A percentile compares a stretch with the other conserved stretches of the same genome.
phyloP scores from a whole-genome alignment of 202 grass and related monocot species.

The Carex sylvatica region DNA sequence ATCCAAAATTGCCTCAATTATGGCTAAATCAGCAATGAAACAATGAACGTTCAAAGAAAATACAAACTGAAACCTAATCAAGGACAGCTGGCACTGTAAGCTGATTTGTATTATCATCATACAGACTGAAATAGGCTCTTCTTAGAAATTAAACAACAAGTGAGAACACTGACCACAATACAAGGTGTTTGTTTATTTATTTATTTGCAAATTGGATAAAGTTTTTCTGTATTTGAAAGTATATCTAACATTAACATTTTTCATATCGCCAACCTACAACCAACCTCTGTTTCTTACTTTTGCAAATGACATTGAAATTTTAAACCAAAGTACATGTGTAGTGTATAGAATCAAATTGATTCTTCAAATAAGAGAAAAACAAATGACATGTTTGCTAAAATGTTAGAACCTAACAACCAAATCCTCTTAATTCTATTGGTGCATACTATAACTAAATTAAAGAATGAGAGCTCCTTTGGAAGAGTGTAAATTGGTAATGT shows the following conservation, averaged over 20 bases:
- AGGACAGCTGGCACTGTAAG: background rate
- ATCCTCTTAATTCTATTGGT: background rate
- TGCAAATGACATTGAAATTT: background rate
- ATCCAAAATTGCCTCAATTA: background rate
- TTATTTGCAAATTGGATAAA: background rate
- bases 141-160: background rate
- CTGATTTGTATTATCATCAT: background rate
- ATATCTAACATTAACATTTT: background rate
- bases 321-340: background rate
- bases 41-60: background rate
- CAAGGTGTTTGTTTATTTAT: background rate
- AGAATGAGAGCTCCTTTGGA: background rate
- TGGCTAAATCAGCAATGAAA: background rate
- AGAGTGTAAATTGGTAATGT: background rate
- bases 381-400: background rate
- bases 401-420: background rate
- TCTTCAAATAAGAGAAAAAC: background rate
- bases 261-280: background rate
- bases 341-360: background rate
- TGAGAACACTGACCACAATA: background rate
- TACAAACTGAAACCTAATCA: background rate
- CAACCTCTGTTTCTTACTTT: background rate
- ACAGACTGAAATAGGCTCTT: conserved; percentile 8
- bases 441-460: background rate
- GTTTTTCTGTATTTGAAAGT: background rate